Evolutionary conservation across 2,329 filamentous ascomycete species (phyloP), one percentile per base, ranked within the genome.

Genomic region (Phialemonium atrogriseum): DNA sequence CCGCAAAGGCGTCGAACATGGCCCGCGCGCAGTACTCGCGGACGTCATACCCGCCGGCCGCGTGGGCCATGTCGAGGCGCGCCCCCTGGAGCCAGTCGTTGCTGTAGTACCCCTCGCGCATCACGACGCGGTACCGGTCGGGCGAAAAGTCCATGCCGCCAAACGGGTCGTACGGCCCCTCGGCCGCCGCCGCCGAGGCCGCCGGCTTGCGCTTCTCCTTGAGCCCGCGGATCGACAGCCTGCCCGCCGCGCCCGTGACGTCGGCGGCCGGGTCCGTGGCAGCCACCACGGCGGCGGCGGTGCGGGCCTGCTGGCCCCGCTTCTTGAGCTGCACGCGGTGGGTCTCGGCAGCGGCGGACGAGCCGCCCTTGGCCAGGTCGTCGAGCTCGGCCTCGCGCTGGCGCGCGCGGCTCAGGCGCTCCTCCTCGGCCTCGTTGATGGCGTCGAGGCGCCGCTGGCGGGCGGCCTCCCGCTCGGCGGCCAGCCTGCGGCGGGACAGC

Each of bases 1-100:
- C 91, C 0, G 84, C 77, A 58, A 95, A 96, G 0, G 89, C 87
- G 51, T 95, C 88, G 38, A 85, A 83, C 51, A 98, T 62, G 15
- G 84, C 80, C 15, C 88, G 70, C 7, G 77, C 68, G 47, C 86
- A 84, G 51, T 91, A 96, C 51, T 94, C 87, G 20, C 73, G 66
- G 25, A 89, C 64, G 47, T 80, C 79, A 58, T 93, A 96, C 0
- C 91, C 93, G 19, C 87, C 88, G 11, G 84, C 84, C 31, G 72
- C 62, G 49, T 82, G 77, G 26, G 71, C 66, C 3, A 70, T 59
- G 50, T 88, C 80, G 24, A 73, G 72, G 35, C 78, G 73, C 19
- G 78, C 71, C 15, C 65, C 64, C 26, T 82, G 77, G 32, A 93
- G 64, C 67, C 79, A 86, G 32, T 41, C 45, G 35, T 41, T 43